Percentiles rank a stretch among this genome's conserved stretches.
Evolutionary conservation across 2,329 filamentous ascomycete species (phyloP).

Genomic region (Clonostachys rosea): DNA sequence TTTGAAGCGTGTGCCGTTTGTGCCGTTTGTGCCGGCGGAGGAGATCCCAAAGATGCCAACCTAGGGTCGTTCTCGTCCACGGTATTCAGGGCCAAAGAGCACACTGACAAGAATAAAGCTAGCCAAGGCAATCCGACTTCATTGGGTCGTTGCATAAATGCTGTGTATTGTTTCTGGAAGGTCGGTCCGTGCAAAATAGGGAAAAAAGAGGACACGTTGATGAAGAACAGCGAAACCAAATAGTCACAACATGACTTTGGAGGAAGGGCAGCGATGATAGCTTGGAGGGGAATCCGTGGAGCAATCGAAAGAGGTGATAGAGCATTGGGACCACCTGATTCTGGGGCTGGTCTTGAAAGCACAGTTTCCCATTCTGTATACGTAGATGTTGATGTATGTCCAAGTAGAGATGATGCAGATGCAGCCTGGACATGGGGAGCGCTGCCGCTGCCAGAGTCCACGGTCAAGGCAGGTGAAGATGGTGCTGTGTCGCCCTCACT

Average conservation of each 20-base stretch:
- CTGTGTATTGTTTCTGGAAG: constrained; percentile 8
- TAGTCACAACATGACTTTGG: constrained; percentile 5
- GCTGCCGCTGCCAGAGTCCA: background rate
- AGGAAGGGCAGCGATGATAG: constrained; percentile 2
- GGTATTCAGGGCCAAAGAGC: constrained; percentile 4
- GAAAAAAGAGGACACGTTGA: constrained; percentile 7
- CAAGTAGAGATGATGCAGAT: too few species aligned
- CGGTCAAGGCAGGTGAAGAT: background rate
- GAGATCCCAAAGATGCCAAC: constrained; percentile 3
- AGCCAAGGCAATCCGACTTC: constrained; percentile 7
- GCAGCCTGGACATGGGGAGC: background rate
- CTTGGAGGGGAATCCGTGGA: background rate
- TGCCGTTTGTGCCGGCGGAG: background rate
- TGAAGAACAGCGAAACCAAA: constrained; percentile 6
- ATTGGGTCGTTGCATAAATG: constrained; percentile 3
- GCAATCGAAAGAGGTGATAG: background rate
- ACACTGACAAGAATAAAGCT: constrained; percentile 9
- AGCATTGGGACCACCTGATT: background rate
- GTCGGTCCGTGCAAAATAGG: constrained; percentile 8
- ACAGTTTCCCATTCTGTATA: background rate
- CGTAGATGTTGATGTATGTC: background rate
- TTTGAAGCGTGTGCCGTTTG: too few species aligned
- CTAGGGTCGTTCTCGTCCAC: constrained; percentile 4
- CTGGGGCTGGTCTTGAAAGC: background rate
- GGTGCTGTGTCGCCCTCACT: background rate